phyloP scores from a whole-genome alignment of 2,329 filamentous ascomycete species.

The Aspergillus sclerotialis region DNA sequence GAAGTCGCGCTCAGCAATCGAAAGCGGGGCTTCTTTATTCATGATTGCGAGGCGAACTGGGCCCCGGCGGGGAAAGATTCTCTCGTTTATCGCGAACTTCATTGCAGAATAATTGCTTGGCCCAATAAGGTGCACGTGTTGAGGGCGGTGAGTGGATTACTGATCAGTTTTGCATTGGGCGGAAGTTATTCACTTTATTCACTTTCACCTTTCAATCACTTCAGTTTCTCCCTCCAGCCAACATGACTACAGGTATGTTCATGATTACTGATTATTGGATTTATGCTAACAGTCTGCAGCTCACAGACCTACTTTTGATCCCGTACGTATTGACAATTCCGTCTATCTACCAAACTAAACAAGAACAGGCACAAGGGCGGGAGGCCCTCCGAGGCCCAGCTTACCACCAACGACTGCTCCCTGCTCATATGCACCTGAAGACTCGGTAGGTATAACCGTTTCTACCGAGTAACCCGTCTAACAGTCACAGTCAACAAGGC shows the following conservation, averaged over 20 bases:
- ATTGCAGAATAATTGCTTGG: too few species aligned
- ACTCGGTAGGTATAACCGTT: constrained; percentile 53
- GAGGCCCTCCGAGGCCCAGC: constrained; percentile 88
- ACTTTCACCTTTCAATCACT: not conserved
- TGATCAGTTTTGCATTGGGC: not conserved
- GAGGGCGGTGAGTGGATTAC: constrained; percentile 3
- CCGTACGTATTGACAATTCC: constrained; percentile 47
- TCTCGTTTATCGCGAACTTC: not conserved
- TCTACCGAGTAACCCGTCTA: constrained; percentile 1
- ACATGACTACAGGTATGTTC: constrained; percentile 36
- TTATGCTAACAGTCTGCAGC: constrained; percentile 40
- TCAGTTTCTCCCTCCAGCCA: constrained; percentile 8
- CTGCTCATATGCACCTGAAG: constrained; percentile 90
- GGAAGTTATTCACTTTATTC: not conserved
- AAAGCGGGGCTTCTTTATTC: constrained; percentile 89
- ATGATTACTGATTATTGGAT: too few species aligned
- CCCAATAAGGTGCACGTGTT: constrained; percentile 4
- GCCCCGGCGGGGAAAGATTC: constrained; percentile 15
- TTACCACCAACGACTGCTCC: constrained; percentile 92
- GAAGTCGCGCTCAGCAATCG: constrained; percentile 81
- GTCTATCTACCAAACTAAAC: constrained; percentile 19
- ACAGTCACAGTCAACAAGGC: constrained; percentile 59
- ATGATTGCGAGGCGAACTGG: constrained; percentile 45
- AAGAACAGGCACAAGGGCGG: constrained; percentile 74
- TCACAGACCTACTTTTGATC: constrained; percentile 90